phyloP scores from a whole-genome alignment of 352 stramenopile species.

The Halophytophthora batemanensis region DNA sequence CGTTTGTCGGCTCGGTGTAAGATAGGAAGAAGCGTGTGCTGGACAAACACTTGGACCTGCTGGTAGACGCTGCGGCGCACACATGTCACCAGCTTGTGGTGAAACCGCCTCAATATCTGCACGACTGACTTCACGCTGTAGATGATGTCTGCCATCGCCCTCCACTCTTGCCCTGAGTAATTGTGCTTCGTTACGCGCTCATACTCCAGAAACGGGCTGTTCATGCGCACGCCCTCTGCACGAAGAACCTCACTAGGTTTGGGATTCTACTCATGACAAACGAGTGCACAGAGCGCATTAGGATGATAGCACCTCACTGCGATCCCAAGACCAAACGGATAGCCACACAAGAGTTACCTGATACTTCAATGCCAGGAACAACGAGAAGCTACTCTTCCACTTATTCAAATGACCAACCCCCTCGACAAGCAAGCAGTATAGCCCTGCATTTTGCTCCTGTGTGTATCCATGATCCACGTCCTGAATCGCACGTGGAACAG shows the following conservation, averaged over 20 bases:
- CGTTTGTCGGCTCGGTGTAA: slow-evolving; percentile 86
- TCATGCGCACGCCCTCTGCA: slow-evolving; percentile 19
- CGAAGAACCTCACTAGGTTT: slow-evolving; percentile 27
- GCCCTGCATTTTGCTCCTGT: slow-evolving; percentile 19
- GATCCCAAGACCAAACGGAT: neutral
- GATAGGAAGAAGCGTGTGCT: slow-evolving; percentile 71
- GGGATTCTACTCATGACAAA: slow-evolving; percentile 36
- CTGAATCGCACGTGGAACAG: slow-evolving; percentile 3
- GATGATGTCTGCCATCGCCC: slow-evolving; percentile 58
- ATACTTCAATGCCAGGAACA: slow-evolving; percentile 61
- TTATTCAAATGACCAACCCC: slow-evolving; percentile 29
- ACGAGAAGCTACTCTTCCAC: slow-evolving; percentile 58
- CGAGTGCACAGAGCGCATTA: neutral
- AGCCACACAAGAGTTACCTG: slow-evolving; percentile 29
- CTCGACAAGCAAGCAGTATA: slow-evolving; percentile 21
- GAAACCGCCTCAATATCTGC: slow-evolving; percentile 30
- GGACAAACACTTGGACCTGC: slow-evolving; percentile 65
- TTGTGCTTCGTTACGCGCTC: slow-evolving; percentile 73
- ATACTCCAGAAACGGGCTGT: slow-evolving; percentile 54
- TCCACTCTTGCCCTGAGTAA: slow-evolving; percentile 57
- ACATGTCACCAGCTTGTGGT: slow-evolving; percentile 32
- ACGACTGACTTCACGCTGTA: slow-evolving; percentile 69
- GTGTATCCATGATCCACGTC: slow-evolving; percentile 2
- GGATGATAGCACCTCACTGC: neutral
- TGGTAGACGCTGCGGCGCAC: slow-evolving; percentile 62